Evolutionary conservation across 805 yeast genomes (phyloP), one percentile per base, ranked within the genome.

Genomic region (Yarrowia sp.): DNA sequence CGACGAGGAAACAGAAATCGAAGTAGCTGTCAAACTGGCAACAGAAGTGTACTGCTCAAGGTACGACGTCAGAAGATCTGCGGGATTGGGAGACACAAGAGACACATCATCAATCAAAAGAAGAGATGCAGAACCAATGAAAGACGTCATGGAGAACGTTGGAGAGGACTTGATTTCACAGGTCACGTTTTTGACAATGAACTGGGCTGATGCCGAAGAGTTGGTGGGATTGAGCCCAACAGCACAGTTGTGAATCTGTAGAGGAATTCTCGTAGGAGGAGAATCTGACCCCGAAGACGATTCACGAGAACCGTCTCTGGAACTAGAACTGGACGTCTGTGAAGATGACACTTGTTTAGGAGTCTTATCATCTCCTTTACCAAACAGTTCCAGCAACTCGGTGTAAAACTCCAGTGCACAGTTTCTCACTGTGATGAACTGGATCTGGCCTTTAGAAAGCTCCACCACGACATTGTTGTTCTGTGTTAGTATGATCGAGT

Each of bases 301-400:
- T 14, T 46, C 49, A 9, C 49, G 49, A n/a, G n/a, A n/a, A n/a
- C n/a, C n/a, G n/a, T n/a, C 30, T 26, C 30, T 26, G 4, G 30
- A 26, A 26, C 30, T 26, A 17, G 51, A 46, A 2, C 22, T 24
- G 14, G 49, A 26, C 8, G 24, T 24, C 1, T 24, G 24, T 26
- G 52, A 28, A 11, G 36, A 17, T 3, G 52, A 41, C 1, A 22
- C 38, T 3, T 3, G 26, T 26, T 4, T 5, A 26, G 30, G 8
- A 26, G 30, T 48, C 9, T 4, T 7, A 0, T 17, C 38, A 8
- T 17, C 35, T 5, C 33, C 35, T 6, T 52, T 40, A 10, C 24
- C 83, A 51, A 86, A 76, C 21, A 82, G 65, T 5, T 76, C 67
- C 17, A 88, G 65, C 88, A 92, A 84, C 24, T 76, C 74, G 0